Evolutionary conservation across 202 grass and related monocot genomes (phyloP).

Genomic region (Thinopyrum obtusiflorum): DNA sequence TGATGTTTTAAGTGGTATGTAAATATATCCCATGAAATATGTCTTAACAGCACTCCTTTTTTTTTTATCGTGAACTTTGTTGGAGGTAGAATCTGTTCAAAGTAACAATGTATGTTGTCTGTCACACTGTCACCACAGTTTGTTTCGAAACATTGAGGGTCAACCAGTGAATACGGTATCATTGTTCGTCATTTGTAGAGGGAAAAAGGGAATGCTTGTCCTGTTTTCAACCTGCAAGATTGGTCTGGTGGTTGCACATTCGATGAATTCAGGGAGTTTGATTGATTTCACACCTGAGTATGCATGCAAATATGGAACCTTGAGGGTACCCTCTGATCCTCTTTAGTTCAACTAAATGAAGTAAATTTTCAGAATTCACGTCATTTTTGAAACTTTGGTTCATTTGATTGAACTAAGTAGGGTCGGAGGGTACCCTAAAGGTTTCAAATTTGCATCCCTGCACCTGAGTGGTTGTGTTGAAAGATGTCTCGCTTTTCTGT

Average conservation of each 20-base stretch:
- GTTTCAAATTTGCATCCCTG: not conserved
- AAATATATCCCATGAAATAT: conserved; percentile 10
- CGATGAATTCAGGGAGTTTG: not conserved
- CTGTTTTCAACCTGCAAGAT: not conserved
- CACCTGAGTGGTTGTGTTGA: not conserved
- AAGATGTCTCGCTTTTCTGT: not conserved
- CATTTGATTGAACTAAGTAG: no score
- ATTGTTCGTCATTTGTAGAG: not conserved
- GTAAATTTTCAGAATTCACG: no score
- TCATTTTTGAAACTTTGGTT: no score
- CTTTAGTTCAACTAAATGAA: no score
- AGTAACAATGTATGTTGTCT: not conserved
- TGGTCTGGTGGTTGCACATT: not conserved
- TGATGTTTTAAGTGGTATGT: conserved; percentile 18
- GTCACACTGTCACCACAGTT: not conserved
- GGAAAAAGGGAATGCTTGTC: not conserved
- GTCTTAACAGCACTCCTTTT: not conserved
- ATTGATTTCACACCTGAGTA: not conserved
- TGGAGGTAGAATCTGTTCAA: not conserved
- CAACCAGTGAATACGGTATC: not conserved
- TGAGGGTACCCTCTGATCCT: no score
- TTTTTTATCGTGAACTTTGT: not conserved
- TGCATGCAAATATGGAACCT: no score
- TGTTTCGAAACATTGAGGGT: not conserved
- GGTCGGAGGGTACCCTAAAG: no score